Conservation (phyloP, 2,329 filamentous ascomycete species). For the Teratosphaeria gauchensis region DNA sequence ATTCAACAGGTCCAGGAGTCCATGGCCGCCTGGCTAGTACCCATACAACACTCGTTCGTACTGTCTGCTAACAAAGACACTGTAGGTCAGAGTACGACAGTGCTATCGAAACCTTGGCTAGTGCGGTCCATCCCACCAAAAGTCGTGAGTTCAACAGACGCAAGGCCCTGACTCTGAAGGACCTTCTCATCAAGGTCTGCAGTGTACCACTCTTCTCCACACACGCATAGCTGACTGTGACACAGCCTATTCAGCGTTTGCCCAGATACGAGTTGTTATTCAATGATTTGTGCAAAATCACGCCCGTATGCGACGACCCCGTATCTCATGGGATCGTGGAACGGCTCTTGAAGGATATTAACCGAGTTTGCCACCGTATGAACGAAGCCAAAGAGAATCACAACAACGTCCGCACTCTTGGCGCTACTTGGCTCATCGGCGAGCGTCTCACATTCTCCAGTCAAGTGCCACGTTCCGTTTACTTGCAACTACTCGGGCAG, state of each 20-base stretch:
- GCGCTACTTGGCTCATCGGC: slow-evolving; percentile 78
- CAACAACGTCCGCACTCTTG: slow-evolving; percentile 57
- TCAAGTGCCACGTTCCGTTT: slow-evolving; percentile 51
- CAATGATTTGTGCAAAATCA: slow-evolving; percentile 70
- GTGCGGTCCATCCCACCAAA: slow-evolving; percentile 62
- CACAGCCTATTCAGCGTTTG: slow-evolving; percentile 78
- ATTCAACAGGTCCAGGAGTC: slow-evolving; percentile 58
- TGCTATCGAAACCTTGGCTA: slow-evolving; percentile 74
- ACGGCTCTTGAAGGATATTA: slow-evolving; percentile 59
- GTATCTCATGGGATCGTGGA: slow-evolving; percentile 72
- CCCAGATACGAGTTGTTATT: slow-evolving; percentile 88
- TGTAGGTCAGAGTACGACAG: slow-evolving; percentile 54
- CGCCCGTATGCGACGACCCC: slow-evolving; percentile 76
- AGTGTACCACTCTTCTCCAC: not conserved
- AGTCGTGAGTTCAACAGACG: slow-evolving; percentile 52
- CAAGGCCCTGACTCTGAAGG: slow-evolving; percentile 72
- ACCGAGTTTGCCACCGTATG: slow-evolving; percentile 67
- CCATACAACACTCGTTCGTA: not conserved
- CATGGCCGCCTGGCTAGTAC: slow-evolving; percentile 54
- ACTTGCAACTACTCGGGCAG: slow-evolving; percentile 65
- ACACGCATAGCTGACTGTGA: not conserved
- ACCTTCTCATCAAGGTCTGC: slow-evolving; percentile 78
- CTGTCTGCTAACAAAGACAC: not conserved
- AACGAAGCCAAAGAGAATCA: slow-evolving; percentile 76
- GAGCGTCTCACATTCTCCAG: slow-evolving; percentile 67